Percentiles rank a stretch among this genome's conserved stretches.
Conservation (phyloP, 495 filamentous ascomycete species). For the Wilcoxina mikolae region DNA sequence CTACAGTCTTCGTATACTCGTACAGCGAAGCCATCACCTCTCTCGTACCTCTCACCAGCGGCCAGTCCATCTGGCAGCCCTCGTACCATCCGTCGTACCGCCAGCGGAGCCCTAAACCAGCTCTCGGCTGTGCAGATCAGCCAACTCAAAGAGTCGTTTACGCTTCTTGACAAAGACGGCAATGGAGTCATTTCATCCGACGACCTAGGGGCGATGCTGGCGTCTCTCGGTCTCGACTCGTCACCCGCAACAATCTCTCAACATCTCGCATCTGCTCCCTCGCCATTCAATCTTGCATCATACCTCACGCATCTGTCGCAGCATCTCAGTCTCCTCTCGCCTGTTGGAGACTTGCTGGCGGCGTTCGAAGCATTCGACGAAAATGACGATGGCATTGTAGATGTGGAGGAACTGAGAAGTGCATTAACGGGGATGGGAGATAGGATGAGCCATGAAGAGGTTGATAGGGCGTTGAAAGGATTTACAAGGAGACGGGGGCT, state of each 20-base stretch:
- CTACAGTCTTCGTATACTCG: slow-evolving; percentile 20
- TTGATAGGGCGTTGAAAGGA: slow-evolving; percentile 67
- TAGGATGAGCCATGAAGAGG: slow-evolving; percentile 54
- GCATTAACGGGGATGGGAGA: slow-evolving; percentile 68
- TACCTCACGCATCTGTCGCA: slow-evolving; percentile 67
- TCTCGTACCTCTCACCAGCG: slow-evolving; percentile 18
- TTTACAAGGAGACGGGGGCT: slow-evolving; percentile 59
- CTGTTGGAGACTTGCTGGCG: slow-evolving; percentile 59
- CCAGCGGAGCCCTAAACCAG: slow-evolving; percentile 25
- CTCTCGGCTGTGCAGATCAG: slow-evolving; percentile 24
- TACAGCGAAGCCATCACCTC: slow-evolving; percentile 24
- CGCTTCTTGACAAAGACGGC: slow-evolving; percentile 27
- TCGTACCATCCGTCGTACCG: slow-evolving; percentile 11
- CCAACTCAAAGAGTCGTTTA: slow-evolving; percentile 27
- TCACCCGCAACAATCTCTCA: slow-evolving; percentile 9
- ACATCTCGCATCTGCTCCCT: slow-evolving; percentile 37
- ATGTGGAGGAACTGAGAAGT: slow-evolving; percentile 65
- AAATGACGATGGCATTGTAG: slow-evolving; percentile 84
- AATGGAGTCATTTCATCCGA: slow-evolving; percentile 22
- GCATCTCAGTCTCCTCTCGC: slow-evolving; percentile 55
- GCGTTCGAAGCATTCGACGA: slow-evolving; percentile 93
- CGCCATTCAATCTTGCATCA: slow-evolving; percentile 63
- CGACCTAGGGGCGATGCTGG: slow-evolving; percentile 25
- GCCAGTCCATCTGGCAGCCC: slow-evolving; percentile 6
- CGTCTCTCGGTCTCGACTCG: slow-evolving; percentile 29